phyloP scores from a whole-genome alignment of 352 stramenopile species.

The Globisporangium nodosum region DNA sequence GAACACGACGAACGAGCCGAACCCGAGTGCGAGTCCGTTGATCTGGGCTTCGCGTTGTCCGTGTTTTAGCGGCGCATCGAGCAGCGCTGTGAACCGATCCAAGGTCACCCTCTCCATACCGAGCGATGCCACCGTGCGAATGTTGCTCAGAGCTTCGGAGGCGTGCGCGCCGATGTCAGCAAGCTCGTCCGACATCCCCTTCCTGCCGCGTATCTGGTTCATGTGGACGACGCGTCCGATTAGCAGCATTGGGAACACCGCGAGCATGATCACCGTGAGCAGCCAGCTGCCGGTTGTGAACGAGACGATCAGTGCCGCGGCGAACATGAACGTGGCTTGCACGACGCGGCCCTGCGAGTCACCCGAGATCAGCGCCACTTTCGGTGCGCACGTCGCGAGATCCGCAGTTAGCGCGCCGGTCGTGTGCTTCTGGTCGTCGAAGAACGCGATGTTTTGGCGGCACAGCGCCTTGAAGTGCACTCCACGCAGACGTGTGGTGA shows the following conservation, averaged over 20 bases:
- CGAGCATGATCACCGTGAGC: constrained; percentile 14
- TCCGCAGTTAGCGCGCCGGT: constrained; percentile 45
- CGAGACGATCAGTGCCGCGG: constrained; percentile 8
- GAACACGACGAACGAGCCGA: constrained; percentile 45
- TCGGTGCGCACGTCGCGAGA: constrained; percentile 40
- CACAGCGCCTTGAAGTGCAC: constrained; percentile 43
- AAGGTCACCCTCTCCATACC: constrained; percentile 26
- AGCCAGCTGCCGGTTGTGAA: constrained; percentile 9
- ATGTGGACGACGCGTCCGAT: constrained; percentile 20
- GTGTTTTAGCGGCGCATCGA: constrained; percentile 18
- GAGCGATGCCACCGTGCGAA: constrained; percentile 30
- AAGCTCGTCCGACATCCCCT: constrained; percentile 15
- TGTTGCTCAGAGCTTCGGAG: constrained; percentile 38
- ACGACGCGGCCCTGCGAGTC: constrained; percentile 41
- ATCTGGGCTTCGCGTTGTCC: constrained; percentile 18
- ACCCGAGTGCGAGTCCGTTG: constrained; percentile 48
- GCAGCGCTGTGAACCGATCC: constrained; percentile 22
- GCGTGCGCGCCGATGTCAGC: constrained; percentile 31
- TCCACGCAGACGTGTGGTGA: constrained; percentile 33
- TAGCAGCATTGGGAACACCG: constrained; percentile 14
- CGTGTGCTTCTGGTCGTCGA: constrained; percentile 50
- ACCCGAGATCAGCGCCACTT: constrained; percentile 28
- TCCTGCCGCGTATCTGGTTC: constrained; percentile 15
- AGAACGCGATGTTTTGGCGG: constrained; percentile 55
- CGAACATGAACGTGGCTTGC: constrained; percentile 34